Evolutionary conservation across 495 filamentous ascomycete species (phyloP).

Genomic region (Annulohypoxylon moriforme): DNA sequence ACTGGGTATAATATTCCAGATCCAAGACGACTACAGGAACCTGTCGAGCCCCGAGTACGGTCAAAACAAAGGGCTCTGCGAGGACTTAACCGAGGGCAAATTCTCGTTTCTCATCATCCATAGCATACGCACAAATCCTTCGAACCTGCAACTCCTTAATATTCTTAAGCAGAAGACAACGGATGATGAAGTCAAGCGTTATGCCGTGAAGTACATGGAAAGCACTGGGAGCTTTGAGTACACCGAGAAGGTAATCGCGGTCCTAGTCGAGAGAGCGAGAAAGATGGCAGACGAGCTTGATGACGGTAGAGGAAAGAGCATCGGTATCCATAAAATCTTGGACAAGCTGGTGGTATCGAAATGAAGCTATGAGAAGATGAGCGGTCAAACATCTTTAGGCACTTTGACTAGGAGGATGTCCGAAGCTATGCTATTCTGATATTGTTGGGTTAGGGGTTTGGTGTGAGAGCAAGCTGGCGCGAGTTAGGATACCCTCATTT

Average conservation of each 20-base stretch:
- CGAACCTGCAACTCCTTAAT: constrained; percentile 85
- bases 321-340: constrained; percentile 62
- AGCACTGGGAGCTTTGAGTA: constrained; percentile 89
- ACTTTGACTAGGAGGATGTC: not conserved
- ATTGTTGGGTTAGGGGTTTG: constrained; percentile 10
- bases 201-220: constrained; percentile 94
- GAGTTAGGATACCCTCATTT: constrained; percentile 44
- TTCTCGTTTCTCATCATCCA: constrained; percentile 98
- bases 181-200: constrained; percentile 89
- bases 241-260: constrained; percentile 74
- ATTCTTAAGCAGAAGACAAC: constrained; percentile 90
- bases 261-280: constrained; percentile 73
- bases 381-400: not conserved
- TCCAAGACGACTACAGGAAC: constrained; percentile 96
- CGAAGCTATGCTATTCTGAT: not conserved
- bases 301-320: constrained; percentile 57
- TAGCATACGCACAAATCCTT: constrained; percentile 83
- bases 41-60: constrained; percentile 78
- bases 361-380: not conserved
- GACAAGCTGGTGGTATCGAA: constrained; percentile 56
- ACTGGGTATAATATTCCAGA: constrained; percentile 94
- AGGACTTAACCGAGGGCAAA: constrained; percentile 98
- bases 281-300: constrained; percentile 76
- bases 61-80: constrained; percentile 91
- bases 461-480: constrained; percentile 19